These are phyloP conservation scores for Coleophoma crateriformis DNA, from an alignment of 2,329 filamentous ascomycete species.

Conservation along the genomic window DNA sequence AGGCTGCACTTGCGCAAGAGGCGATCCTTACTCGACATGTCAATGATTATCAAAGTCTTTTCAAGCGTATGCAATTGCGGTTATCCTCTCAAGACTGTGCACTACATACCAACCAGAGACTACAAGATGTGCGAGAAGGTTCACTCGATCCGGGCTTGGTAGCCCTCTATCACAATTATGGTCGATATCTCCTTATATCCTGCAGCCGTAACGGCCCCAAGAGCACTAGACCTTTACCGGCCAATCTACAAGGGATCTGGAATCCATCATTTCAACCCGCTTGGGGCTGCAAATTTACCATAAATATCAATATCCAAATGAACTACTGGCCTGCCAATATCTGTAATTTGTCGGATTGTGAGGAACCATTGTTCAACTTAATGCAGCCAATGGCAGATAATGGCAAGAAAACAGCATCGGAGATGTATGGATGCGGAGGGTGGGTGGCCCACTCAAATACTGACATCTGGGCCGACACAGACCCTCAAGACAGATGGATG, in stretches of 20 bases:
- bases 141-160: constrained; percentile 13
- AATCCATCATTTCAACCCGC: constrained; percentile 34
- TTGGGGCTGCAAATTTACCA: constrained; percentile 44
- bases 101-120: constrained; percentile 25
- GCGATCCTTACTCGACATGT: constrained; percentile 24
- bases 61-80: constrained; percentile 24
- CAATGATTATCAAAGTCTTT: constrained; percentile 28
- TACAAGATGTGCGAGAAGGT: constrained; percentile 4
- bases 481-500: constrained; percentile 27
- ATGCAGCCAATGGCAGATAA: constrained; percentile 29
- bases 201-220: constrained; percentile 23
- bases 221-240: constrained; percentile 25
- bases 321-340: constrained; percentile 40
- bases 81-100: constrained; percentile 18
- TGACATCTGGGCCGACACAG: constrained; percentile 27
- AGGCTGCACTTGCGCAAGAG: constrained; percentile 10
- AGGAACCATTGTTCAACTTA: constrained; percentile 33
- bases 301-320: constrained; percentile 48
- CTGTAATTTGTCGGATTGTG: constrained; percentile 27
- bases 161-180: constrained; percentile 31
- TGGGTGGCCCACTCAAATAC: constrained; percentile 27
- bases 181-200: constrained; percentile 32
- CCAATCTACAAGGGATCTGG: constrained; percentile 40
- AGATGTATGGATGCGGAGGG: constrained; percentile 25
- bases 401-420: constrained; percentile 24